Base-by-base conservation (phyloP, 2,329 filamentous ascomycete genomes). In the Ophiocordyceps australis region DNA sequence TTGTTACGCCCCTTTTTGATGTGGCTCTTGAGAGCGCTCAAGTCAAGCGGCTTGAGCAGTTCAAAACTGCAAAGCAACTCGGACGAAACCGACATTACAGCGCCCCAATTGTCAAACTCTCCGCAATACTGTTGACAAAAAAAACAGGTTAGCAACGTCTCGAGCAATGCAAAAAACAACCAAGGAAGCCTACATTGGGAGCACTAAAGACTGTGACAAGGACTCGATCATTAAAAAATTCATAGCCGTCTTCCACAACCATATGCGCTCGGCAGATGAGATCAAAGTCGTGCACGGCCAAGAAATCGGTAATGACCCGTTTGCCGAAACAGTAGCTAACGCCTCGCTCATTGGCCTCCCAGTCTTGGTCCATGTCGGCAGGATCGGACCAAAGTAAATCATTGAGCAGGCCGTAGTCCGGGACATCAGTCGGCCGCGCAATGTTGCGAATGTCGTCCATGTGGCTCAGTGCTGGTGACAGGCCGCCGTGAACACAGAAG, bases 371-470 rank as follows among this genome's bases (percentile, higher is more conserved):
- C 81, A 95, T 94, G 36, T 98, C 89, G 28, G 86, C 89, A 1
- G 89, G 89, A 47, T 98, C 89, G 34, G 85, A 92, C 89, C 89
- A 98, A 12, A 98, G 60, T 16, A 98, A 60, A 46, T 98, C 89
- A 46, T 95, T 95, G 29, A 98, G 61, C 28, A 98, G 56, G 9
- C 89, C 89, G 47, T 94, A 95, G 45, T 98, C 89, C 6, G 89
- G 89, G 13, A 98, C 89, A 45, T 98, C 89, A 2, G 89, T 98
- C 9, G 89, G 89, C 29, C 89, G 74, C 25, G 81, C 81, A 51
- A 98, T 95, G 46, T 91, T 79, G 38, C 89, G 75, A 39, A 98
- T 98, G 47, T 98, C 86, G 41, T 95, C 89, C 89, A 98, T 98
- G 42, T 95, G 85, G 28, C 77, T 75, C 25, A 98, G 63, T 24